These are phyloP conservation scores for Xylaria digitata DNA, from an alignment of 2,329 filamentous ascomycete genomes.

Conservation along the genomic window DNA sequence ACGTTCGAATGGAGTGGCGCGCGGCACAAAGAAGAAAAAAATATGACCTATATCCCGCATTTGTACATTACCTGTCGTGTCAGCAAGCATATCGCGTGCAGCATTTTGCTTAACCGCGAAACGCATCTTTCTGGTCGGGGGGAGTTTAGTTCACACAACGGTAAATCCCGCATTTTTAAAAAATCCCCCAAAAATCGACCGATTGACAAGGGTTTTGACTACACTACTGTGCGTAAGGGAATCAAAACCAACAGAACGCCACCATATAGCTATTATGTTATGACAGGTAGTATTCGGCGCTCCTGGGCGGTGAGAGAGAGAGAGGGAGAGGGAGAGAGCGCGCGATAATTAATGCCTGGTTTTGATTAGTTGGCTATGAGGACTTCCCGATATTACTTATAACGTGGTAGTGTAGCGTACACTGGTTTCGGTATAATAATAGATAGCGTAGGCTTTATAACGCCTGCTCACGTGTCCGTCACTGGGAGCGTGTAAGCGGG, in stretches of 20 bases:
- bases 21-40: not conserved
- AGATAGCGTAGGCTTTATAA: not conserved
- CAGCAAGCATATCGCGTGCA: slow-evolving; percentile 22
- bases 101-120: slow-evolving; percentile 21
- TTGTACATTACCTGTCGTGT: slow-evolving; percentile 4
- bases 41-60: slow-evolving; percentile 22
- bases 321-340: slow-evolving; percentile 5
- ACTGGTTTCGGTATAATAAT: not conserved
- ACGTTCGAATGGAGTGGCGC: not conserved
- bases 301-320: slow-evolving; percentile 27
- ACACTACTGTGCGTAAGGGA: no score
- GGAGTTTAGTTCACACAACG: slow-evolving; percentile 9
- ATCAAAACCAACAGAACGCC: not conserved
- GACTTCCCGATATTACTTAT: no score
- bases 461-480: slow-evolving; percentile 29
- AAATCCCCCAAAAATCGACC: not conserved
- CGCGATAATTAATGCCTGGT: no score
- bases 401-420: not conserved
- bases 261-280: slow-evolving; percentile 11
- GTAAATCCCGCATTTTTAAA: slow-evolving; percentile 28
- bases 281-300: slow-evolving; percentile 1
- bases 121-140: slow-evolving; percentile 19
- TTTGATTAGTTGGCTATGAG: not conserved
- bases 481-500: slow-evolving; percentile 10
- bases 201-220: not conserved